Evolutionary conservation across 2,329 filamentous ascomycete species (phyloP).

Genomic region (Bipolaris bicolor): DNA sequence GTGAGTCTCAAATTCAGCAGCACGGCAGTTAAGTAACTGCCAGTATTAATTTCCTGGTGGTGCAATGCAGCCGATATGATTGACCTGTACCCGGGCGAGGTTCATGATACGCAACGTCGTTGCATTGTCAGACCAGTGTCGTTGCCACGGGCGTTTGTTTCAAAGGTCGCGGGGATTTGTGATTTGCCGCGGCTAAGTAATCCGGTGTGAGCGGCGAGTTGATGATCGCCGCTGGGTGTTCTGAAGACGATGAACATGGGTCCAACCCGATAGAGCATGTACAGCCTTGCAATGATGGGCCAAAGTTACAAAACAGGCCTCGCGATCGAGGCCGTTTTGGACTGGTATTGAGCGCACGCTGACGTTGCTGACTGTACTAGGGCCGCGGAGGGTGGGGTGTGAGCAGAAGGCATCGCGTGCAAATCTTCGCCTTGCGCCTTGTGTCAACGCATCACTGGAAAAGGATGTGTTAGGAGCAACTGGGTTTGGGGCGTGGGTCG

Average conservation of each 20-base stretch:
- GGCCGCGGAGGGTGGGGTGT: not conserved
- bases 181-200: not conserved
- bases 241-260: not conserved
- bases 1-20: not conserved
- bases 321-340: conserved; percentile 1
- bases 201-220: conserved; percentile 17
- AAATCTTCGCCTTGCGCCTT: not conserved
- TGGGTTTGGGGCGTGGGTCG: not conserved
- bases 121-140: not conserved
- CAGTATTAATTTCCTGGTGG: not conserved
- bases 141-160: not conserved
- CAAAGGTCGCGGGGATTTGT: not conserved
- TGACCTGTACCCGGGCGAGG: not conserved
- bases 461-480: not conserved
- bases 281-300: conserved; percentile 3
- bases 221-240: not conserved
- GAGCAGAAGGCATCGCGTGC: not conserved
- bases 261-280: not conserved
- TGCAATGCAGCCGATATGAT: not conserved
- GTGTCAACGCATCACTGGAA: not conserved
- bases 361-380: conserved; percentile 6
- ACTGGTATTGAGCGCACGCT: conserved; percentile 3
- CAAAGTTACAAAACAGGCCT: not conserved
- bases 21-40: not conserved
- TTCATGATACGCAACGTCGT: not conserved